Conservation (phyloP, 2,329 filamentous ascomycete species). For the Pseudocercospora ulei region DNA sequence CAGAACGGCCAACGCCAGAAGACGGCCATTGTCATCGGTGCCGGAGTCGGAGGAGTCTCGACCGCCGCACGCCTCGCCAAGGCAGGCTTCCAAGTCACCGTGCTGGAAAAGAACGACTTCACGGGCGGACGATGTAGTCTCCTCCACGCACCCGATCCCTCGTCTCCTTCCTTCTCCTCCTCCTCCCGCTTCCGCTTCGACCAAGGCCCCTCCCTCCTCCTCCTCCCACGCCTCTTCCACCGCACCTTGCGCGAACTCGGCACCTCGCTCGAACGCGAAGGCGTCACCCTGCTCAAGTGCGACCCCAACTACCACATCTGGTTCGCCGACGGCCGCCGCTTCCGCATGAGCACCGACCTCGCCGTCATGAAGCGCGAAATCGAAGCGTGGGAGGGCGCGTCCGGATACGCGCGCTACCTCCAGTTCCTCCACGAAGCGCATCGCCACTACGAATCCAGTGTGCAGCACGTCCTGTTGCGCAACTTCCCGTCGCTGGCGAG, state of each 20-base stretch:
- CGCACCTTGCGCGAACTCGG: slow-evolving; percentile 60
- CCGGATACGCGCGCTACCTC: slow-evolving; percentile 61
- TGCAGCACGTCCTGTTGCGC: slow-evolving; percentile 54
- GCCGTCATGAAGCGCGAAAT: slow-evolving; percentile 61
- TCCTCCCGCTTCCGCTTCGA: slow-evolving; percentile 51
- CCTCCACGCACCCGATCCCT: slow-evolving; percentile 38
- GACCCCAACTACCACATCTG: slow-evolving; percentile 67
- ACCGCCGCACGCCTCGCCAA: slow-evolving; percentile 60
- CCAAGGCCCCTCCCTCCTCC: slow-evolving; percentile 63
- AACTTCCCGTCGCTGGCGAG: slow-evolving; percentile 56
- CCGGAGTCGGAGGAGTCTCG: slow-evolving; percentile 62
- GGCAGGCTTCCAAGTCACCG: slow-evolving; percentile 60
- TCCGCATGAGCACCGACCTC: slow-evolving; percentile 58
- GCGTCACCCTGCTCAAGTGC: slow-evolving; percentile 60
- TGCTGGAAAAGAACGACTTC: slow-evolving; percentile 67
- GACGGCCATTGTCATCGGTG: slow-evolving; percentile 50
- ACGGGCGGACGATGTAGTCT: slow-evolving; percentile 63
- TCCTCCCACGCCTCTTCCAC: slow-evolving; percentile 61
- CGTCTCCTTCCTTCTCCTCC: slow-evolving; percentile 41
- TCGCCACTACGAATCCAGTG: slow-evolving; percentile 58
- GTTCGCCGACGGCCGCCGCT: slow-evolving; percentile 57
- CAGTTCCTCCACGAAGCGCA: slow-evolving; percentile 58
- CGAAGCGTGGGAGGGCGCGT: slow-evolving; percentile 62
- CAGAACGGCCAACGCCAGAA: slow-evolving; percentile 29
- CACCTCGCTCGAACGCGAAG: slow-evolving; percentile 55